phyloP scores from a whole-genome alignment of 1,139 yeast species.

The Saccharomyces hybrid region DNA sequence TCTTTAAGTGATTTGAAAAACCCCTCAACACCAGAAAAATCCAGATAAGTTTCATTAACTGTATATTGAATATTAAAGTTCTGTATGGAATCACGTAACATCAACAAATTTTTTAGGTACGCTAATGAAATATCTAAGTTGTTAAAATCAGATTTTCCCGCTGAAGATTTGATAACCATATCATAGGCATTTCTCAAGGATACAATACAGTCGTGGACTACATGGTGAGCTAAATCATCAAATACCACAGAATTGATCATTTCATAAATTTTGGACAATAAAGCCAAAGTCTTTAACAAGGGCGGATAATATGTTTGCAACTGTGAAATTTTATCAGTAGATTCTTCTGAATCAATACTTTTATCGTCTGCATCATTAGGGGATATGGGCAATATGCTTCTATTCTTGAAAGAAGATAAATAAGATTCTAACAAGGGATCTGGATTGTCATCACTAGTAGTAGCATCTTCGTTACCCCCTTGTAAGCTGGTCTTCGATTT shows the following conservation, averaged over 20 bases:
- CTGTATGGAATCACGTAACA: conserved; percentile 62
- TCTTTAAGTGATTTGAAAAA: conserved; percentile 42
- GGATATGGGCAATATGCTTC: neutral
- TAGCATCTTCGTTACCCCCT: conserved; percentile 15
- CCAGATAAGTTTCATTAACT: conserved; percentile 65
- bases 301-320: conserved; percentile 59
- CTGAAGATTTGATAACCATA: conserved; percentile 33
- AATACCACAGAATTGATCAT: conserved; percentile 67
- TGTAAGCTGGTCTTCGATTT: conserved; percentile 12
- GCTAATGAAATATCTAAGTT: conserved; percentile 56
- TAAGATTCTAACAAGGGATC: neutral
- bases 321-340: neutral
- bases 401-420: neutral
- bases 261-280: conserved; percentile 73
- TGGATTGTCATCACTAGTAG: neutral
- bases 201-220: conserved; percentile 68
- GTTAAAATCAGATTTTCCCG: conserved; percentile 29
- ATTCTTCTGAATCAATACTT: neutral
- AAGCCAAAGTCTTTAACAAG: conserved; percentile 57
- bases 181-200: conserved; percentile 49
- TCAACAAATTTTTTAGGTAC: conserved; percentile 61
- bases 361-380: conserved; percentile 8
- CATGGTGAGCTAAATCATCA: conserved; percentile 82
- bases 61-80: conserved; percentile 75
- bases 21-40: conserved; percentile 67